Conservation (phyloP, 2,329 filamentous ascomycete species). For the Dactylellina leptospora region DNA sequence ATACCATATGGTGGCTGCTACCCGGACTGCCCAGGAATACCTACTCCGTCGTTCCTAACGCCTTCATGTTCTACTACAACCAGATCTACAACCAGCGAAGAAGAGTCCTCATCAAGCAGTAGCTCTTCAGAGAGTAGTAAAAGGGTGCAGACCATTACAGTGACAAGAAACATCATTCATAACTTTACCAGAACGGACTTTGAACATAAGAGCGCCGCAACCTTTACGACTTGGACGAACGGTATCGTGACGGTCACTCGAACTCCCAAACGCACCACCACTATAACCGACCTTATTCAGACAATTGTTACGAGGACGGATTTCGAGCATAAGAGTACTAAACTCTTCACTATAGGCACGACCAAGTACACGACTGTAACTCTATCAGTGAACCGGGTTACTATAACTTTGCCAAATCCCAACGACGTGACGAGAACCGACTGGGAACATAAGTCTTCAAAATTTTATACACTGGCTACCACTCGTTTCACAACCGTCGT, state of each 20-base stretch:
- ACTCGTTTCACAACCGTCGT: too few relatives aligned
- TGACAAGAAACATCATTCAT: too few relatives aligned
- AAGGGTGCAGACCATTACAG: background rate
- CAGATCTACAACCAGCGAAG: background rate
- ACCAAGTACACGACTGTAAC: too few relatives aligned
- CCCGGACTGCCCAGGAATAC: background rate
- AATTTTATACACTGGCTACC: too few relatives aligned
- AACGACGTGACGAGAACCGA: too few relatives aligned
- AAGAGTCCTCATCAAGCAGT: background rate
- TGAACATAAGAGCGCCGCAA: too few relatives aligned
- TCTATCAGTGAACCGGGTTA: too few relatives aligned
- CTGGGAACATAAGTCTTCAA: too few relatives aligned
- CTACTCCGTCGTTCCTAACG: background rate
- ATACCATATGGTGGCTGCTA: slow-evolving; percentile 1
- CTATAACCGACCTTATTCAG: too few relatives aligned
- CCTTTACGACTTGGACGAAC: background rate
- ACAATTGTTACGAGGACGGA: background rate
- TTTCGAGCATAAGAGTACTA: background rate
- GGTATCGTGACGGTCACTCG: background rate
- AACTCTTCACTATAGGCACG: too few relatives aligned
- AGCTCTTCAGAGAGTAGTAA: background rate
- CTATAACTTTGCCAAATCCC: too few relatives aligned
- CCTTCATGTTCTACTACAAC: background rate
- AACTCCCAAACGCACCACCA: background rate
- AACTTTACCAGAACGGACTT: too few relatives aligned